A percentile compares a stretch with the other conserved stretches of the same genome.
Conservation (phyloP, 2,329 filamentous ascomycete species). For the Raffaelea ambrosiae region DNA sequence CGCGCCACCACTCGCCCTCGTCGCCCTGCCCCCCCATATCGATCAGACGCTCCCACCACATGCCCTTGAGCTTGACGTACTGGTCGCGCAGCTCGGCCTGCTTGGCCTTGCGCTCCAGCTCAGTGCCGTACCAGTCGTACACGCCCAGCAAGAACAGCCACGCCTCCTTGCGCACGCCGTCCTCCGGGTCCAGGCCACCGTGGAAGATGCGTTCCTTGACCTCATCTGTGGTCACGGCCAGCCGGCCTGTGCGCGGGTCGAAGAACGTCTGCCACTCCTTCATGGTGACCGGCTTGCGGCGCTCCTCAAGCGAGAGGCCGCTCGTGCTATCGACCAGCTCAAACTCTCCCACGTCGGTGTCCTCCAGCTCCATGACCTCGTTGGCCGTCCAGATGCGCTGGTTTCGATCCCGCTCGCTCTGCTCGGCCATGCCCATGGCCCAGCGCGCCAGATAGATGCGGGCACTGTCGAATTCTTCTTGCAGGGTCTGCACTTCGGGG, state of each 20-base stretch:
- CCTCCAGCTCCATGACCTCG: slow-evolving; percentile 87
- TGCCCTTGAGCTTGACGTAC: slow-evolving; percentile 86
- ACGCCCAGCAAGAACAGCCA: slow-evolving; percentile 93
- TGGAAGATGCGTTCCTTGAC: slow-evolving; percentile 98
- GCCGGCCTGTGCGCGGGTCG: slow-evolving; percentile 61
- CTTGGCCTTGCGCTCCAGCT: slow-evolving; percentile 74
- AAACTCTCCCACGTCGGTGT: slow-evolving; percentile 92
- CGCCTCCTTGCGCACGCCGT: slow-evolving; percentile 90
- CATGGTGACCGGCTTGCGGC: slow-evolving; percentile 66
- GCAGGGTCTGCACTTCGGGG: slow-evolving; percentile 87
- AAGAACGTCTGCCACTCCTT: slow-evolving; percentile 92
- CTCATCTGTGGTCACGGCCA: slow-evolving; percentile 78
- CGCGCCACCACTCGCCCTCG: slow-evolving; percentile 91
- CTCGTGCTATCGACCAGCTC: slow-evolving; percentile 75
- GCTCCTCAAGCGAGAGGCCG: slow-evolving; percentile 65
- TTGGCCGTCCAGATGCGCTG: slow-evolving; percentile 88
- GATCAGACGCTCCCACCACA: slow-evolving; percentile 92
- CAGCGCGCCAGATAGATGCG: slow-evolving; percentile 89
- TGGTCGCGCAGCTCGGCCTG: slow-evolving; percentile 83
- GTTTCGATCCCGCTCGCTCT: slow-evolving; percentile 79
- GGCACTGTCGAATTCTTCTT: slow-evolving; percentile 96
- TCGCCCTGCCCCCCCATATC: slow-evolving; percentile 74
- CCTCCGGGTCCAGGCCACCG: slow-evolving; percentile 78
- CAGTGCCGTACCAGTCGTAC: slow-evolving; percentile 85
- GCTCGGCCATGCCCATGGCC: slow-evolving; percentile 98